These are phyloP conservation scores for Leccinum disarticulatum DNA, from an alignment of 768 basidiomycete genomes.

Conservation along the genomic window DNA sequence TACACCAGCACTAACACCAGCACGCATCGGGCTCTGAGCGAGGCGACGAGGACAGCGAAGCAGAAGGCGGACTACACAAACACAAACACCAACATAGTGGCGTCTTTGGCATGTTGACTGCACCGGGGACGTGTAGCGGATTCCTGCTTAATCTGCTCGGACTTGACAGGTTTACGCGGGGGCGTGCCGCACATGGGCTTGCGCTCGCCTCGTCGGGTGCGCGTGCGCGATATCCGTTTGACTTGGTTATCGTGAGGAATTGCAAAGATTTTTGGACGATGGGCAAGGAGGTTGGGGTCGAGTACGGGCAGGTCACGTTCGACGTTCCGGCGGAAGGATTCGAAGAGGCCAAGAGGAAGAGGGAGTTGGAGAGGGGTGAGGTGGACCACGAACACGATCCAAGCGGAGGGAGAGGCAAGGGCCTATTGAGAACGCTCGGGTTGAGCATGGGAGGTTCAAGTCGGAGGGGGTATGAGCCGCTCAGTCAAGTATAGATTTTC, in stretches of 20 bases:
- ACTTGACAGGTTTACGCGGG: conserved; percentile 91
- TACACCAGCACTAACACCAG: conserved; percentile 21
- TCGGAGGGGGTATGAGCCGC: conserved; percentile 36
- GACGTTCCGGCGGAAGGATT: conserved; percentile 89
- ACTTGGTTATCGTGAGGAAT: conserved; percentile 72
- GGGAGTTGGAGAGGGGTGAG: conserved; percentile 47
- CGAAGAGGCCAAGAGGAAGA: conserved; percentile 63
- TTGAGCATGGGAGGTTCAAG: conserved; percentile 38
- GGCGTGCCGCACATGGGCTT: conserved; percentile 85
- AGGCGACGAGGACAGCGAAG: conserved; percentile 43
- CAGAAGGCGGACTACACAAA: conserved; percentile 34
- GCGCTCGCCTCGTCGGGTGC: conserved; percentile 53
- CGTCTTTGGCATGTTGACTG: conserved; percentile 33
- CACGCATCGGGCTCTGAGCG: conserved; percentile 41
- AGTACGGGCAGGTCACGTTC: conserved; percentile 87
- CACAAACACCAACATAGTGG: conserved; percentile 48
- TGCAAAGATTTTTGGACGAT: conserved; percentile 95
- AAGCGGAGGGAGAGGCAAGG: conserved; percentile 40
- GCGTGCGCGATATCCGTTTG: conserved; percentile 88
- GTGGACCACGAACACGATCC: conserved; percentile 47
- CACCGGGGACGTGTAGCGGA: conserved; percentile 37
- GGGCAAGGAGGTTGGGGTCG: conserved; percentile 82
- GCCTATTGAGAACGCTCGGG: conserved; percentile 35
- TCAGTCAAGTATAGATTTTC: conserved; percentile 26
- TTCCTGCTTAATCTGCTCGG: conserved; percentile 92